Conservation (phyloP, 306 rosid species). For the Carpinus viminea region DNA sequence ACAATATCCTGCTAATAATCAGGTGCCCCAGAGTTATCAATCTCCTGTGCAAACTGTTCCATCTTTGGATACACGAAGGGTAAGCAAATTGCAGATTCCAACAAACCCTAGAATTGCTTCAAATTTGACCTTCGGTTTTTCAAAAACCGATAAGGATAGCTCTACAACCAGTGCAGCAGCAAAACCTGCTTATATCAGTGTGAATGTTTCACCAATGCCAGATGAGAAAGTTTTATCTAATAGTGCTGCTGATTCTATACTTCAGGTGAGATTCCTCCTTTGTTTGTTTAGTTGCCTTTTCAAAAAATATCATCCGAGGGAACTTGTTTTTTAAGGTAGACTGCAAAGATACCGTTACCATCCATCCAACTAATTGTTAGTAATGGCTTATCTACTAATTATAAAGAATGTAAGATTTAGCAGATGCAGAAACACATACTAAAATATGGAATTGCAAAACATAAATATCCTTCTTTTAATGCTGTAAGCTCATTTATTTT, state of each 20-base stretch:
- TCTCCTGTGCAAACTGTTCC: slow-evolving; percentile 53
- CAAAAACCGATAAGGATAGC: slow-evolving; percentile 71
- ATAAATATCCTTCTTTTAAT: not conserved
- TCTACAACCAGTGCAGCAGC: slow-evolving; percentile 39
- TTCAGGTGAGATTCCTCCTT: slow-evolving; percentile 58
- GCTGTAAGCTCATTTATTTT: not conserved
- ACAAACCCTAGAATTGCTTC: slow-evolving; percentile 96
- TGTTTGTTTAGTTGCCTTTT: not conserved
- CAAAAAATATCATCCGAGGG: not conserved
- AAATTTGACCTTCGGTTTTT: slow-evolving; percentile 57
- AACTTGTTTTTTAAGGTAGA: slow-evolving; percentile 7
- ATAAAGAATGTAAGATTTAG: not conserved
- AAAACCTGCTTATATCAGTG: slow-evolving; percentile 84
- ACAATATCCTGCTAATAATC: slow-evolving; percentile 65
- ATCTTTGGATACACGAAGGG: slow-evolving; percentile 66
- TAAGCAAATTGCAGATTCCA: slow-evolving; percentile 84
- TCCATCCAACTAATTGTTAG: not conserved
- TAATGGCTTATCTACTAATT: not conserved
- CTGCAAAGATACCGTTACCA: not conserved
- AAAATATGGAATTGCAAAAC: not conserved
- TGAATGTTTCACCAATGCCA: slow-evolving; percentile 63
- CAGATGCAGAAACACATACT: not conserved
- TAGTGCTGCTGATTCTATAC: slow-evolving; percentile 69
- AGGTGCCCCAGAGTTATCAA: slow-evolving; percentile 50
- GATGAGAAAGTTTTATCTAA: slow-evolving; percentile 56